phyloP scores from a whole-genome alignment of 768 basidiomycete genomes.

The Kwoniella mangroviensis region DNA sequence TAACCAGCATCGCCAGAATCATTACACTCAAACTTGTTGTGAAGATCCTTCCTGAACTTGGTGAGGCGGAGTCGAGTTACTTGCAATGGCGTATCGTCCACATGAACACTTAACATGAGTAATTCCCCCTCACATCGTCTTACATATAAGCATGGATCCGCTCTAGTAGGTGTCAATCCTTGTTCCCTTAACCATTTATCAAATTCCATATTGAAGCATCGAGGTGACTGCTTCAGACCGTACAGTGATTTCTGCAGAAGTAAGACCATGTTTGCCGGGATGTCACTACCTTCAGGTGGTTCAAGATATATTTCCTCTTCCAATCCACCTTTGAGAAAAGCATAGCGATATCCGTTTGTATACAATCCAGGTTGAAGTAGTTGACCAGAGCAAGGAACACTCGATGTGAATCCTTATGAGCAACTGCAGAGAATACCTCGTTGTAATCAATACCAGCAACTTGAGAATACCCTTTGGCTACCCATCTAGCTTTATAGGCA shows the following conservation, averaged over 20 bases:
- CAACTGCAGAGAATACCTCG: slow-evolving; percentile 30
- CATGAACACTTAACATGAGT: slow-evolving; percentile 18
- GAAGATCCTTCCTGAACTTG: slow-evolving; percentile 14
- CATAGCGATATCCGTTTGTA: slow-evolving; percentile 25
- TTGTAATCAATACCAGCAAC: slow-evolving; percentile 24
- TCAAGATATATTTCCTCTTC: slow-evolving; percentile 17
- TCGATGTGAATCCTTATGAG: slow-evolving; percentile 18
- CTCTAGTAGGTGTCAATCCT: slow-evolving; percentile 11
- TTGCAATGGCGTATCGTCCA: slow-evolving; percentile 30
- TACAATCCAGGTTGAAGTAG: slow-evolving; percentile 17
- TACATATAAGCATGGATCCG: slow-evolving; percentile 9
- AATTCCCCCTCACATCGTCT: not conserved
- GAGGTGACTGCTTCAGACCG: slow-evolving; percentile 29
- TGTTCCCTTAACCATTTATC: slow-evolving; percentile 26
- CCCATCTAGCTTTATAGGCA: slow-evolving; percentile 33
- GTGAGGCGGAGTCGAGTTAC: slow-evolving; percentile 16
- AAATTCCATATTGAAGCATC: slow-evolving; percentile 30
- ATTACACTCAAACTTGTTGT: slow-evolving; percentile 9
- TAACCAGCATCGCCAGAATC: slow-evolving; percentile 13
- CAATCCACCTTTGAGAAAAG: slow-evolving; percentile 27
- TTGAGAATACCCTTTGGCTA: slow-evolving; percentile 29
- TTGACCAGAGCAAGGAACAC: slow-evolving; percentile 25
- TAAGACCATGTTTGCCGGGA: slow-evolving; percentile 8
- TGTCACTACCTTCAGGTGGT: slow-evolving; percentile 14
- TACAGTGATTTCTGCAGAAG: slow-evolving; percentile 25